phyloP scores from a whole-genome alignment of 2,329 filamentous ascomycete genomes.

The Cladosporium halotolerans region DNA sequence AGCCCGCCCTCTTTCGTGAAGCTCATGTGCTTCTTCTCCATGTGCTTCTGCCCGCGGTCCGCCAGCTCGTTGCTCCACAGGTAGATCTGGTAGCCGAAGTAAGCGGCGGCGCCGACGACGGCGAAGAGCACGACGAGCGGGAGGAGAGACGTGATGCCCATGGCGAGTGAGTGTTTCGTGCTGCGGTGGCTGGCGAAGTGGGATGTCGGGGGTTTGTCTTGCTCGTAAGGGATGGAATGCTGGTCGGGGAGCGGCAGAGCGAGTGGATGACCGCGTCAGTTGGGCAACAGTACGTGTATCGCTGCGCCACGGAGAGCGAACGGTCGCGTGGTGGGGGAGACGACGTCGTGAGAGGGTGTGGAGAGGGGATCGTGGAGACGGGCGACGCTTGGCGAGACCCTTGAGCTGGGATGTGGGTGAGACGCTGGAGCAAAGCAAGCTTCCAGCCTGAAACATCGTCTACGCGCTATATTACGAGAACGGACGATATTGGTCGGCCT shows the following conservation, averaged over 20 bases:
- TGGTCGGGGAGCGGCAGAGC: not conserved
- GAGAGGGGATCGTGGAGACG: not conserved
- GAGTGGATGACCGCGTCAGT: not conserved
- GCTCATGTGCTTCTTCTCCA: conserved; percentile 68
- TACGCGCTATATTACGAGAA: not conserved
- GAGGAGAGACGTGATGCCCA: conserved; percentile 38
- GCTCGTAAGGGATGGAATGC: not conserved
- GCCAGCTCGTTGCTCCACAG: conserved; percentile 60
- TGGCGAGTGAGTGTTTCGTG: conserved; percentile 27
- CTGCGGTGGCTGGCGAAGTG: conserved; percentile 20
- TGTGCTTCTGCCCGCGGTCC: conserved; percentile 58
- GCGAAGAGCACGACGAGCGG: conserved; percentile 61
- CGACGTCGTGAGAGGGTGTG: not conserved
- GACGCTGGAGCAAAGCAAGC: not conserved
- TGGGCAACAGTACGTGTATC: not conserved
- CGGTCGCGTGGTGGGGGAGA: conserved; percentile 1
- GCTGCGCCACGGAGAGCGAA: conserved; percentile 1
- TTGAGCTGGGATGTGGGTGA: not conserved
- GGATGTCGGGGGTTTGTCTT: not conserved
- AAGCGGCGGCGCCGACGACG: conserved; percentile 52
- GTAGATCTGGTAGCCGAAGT: conserved; percentile 66
- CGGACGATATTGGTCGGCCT: too few relatives aligned
- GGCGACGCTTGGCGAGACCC: not conserved
- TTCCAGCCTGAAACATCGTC: conserved; percentile 7
- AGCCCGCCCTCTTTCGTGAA: conserved; percentile 70